Evolutionary conservation across 208 protist species (phyloP), one percentile per base, ranked within the genome.

Genomic region (Zelonia costaricensis): DNA sequence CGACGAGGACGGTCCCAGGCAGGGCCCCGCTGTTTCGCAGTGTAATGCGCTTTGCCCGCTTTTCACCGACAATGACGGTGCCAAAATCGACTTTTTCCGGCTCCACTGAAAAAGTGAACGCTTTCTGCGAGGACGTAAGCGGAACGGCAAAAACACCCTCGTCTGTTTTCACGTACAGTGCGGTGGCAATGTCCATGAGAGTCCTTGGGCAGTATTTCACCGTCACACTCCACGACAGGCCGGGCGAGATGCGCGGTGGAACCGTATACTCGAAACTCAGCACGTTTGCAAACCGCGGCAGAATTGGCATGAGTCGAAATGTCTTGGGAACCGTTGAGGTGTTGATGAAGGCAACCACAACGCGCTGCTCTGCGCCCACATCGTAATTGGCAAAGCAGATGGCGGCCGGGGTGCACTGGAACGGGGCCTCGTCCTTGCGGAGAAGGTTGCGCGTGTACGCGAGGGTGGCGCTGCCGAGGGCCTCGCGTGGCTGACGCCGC

Each of bases 351-450:
- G 60, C 72, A 18, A 97, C 52, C n/a, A 33, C 55, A 13, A 69
- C 61, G 4, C 18, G 63, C 66, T 95, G 91, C 25, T 59, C 77
- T 43, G 84, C 61, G 16, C 85, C 89, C 1, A 93, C 76, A 16
- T 86, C 89, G 52, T 96, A 95, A 69, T 97, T 84, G 3, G 66
- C 22, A 61, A 97, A 96, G 38, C 58, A 45, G 12, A 96, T 51
- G 10, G 69, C 63, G 15, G 48, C 55, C n/a, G 91, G 89, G 13
- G 22, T 71, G 33, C 55, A 80, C 18, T 52, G 48, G 55, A 87
- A 87, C 8, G 72, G 65, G 4, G 57, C 47, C 27, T 46, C 31
- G 13, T 62, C 40, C 43, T 47, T 52, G 6, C 33, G 31, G 28
- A 70, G 38, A 33, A 76, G 36, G 27, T 65, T 57, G 16, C 39